These are phyloP conservation scores for Graphilbum ipis-grandicollis DNA, from an alignment of 2,329 filamentous ascomycete genomes.

Conservation along the genomic window DNA sequence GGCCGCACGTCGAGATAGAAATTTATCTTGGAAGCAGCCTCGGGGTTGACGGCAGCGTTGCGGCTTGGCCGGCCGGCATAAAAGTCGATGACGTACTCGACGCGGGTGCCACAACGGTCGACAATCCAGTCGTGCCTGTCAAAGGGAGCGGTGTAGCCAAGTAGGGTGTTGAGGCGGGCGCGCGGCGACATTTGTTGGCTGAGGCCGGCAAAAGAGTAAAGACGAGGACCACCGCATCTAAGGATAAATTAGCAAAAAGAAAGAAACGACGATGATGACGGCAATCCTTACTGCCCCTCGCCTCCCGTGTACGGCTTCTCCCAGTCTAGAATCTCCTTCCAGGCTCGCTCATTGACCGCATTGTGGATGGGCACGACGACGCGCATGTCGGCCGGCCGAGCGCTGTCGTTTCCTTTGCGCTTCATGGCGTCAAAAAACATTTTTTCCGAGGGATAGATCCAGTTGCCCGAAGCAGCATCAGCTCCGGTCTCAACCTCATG, in stretches of 20 bases:
- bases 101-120: conserved; percentile 65
- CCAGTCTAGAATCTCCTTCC: conserved; percentile 83
- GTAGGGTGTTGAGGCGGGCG: conserved; percentile 62
- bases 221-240: conserved; percentile 50
- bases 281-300: conserved; percentile 31
- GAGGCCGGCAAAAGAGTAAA: conserved; percentile 70
- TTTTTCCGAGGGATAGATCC: conserved; percentile 91
- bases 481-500: conserved; percentile 61
- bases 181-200: conserved; percentile 57
- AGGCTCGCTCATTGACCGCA: conserved; percentile 92
- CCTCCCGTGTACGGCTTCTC: conserved; percentile 48
- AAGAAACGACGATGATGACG: not conserved
- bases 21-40: conserved; percentile 21
- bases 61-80: conserved; percentile 53
- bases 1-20: conserved; percentile 54
- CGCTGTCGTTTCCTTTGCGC: conserved; percentile 68
- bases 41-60: not conserved
- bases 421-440: conserved; percentile 98
- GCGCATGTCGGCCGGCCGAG: conserved; percentile 58
- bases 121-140: conserved; percentile 97
- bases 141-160: conserved; percentile 86
- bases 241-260: not conserved
- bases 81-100: conserved; percentile 98
- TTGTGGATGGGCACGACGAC: conserved; percentile 96
- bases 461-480: conserved; percentile 59